A percentile compares a stretch with the other conserved stretches of the same genome.
Conservation (phyloP, 345 rosid species). For the Eucalyptus coolabah region DNA sequence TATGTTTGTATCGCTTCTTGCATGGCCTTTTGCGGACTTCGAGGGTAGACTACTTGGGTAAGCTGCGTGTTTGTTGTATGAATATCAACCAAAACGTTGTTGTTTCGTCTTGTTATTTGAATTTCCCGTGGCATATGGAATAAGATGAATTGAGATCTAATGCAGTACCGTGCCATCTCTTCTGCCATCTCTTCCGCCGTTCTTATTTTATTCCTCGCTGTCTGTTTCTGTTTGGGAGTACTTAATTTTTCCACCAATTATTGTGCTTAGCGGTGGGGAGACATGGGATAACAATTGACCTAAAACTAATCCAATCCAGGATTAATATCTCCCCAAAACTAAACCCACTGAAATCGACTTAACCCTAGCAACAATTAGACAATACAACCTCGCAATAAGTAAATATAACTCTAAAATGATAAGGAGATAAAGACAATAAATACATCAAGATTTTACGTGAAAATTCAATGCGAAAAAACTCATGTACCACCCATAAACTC, state of each 20-base stretch:
- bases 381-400: too few relatives aligned
- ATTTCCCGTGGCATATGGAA: background rate
- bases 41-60: background rate
- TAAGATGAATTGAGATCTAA: background rate
- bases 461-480: too few relatives aligned
- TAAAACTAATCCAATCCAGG: background rate
- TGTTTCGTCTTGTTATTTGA: background rate
- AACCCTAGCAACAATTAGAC: background rate
- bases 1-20: background rate
- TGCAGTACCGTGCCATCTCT: background rate
- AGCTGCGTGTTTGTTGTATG: background rate
- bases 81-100: background rate
- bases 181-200: background rate
- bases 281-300: background rate
- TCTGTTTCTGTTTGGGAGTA: background rate
- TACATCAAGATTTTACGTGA: rapidly evolving
- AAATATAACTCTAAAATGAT: too few relatives aligned
- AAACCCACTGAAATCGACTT: too few relatives aligned
- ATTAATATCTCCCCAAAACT: background rate
- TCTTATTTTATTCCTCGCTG: background rate
- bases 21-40: background rate
- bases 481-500: rapidly evolving
- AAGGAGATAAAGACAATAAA: background rate
- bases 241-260: background rate
- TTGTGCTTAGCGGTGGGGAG: background rate